Percentiles rank a stretch among this genome's conserved stretches.
These are phyloP conservation scores for Penicillium sp. DNA, from an alignment of 2,329 filamentous ascomycete species.

Conservation along the genomic window DNA sequence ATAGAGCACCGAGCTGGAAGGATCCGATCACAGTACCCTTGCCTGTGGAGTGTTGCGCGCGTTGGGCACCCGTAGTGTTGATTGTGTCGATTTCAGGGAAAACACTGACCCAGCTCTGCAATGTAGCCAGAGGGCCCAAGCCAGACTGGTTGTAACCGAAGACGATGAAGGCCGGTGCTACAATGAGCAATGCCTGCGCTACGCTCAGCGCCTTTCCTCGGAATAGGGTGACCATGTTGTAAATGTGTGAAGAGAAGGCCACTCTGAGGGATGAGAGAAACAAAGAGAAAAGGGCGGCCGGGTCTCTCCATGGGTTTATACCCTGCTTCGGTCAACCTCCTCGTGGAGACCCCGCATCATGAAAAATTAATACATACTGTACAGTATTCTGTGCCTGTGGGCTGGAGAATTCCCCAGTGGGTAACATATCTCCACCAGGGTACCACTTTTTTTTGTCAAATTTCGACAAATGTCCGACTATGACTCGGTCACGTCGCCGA, in stretches of 20 bases:
- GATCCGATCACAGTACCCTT: slow-evolving; percentile 31
- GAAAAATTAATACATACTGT: neutral
- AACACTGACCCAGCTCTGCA: slow-evolving; percentile 21
- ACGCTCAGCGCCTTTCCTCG: slow-evolving; percentile 19
- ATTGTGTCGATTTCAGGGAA: slow-evolving; percentile 45
- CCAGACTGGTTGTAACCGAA: slow-evolving; percentile 29
- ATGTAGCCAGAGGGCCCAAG: slow-evolving; percentile 19
- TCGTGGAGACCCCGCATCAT: slow-evolving; percentile 21
- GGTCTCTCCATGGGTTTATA: slow-evolving; percentile 7
- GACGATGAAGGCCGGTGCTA: slow-evolving; percentile 24
- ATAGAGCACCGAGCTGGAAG: slow-evolving; percentile 19
- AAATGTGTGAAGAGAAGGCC: neutral
- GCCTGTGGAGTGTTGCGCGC: slow-evolving; percentile 21
- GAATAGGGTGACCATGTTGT: slow-evolving; percentile 12
- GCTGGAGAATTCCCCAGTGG: neutral
- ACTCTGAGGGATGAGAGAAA: slow-evolving; percentile 2
- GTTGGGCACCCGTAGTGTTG: slow-evolving; percentile 24
- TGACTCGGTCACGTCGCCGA: slow-evolving; percentile 9
- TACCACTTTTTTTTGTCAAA: neutral
- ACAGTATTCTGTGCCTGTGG: neutral
- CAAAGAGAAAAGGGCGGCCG: neutral
- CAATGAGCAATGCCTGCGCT: slow-evolving; percentile 36
- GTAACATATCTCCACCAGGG: neutral
- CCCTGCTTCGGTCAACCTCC: neutral
- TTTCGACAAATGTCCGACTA: neutral